Evolutionary conservation across 306 rosid species (phyloP), one percentile per base, ranked within the genome.

Genomic region (Malus fusca): DNA sequence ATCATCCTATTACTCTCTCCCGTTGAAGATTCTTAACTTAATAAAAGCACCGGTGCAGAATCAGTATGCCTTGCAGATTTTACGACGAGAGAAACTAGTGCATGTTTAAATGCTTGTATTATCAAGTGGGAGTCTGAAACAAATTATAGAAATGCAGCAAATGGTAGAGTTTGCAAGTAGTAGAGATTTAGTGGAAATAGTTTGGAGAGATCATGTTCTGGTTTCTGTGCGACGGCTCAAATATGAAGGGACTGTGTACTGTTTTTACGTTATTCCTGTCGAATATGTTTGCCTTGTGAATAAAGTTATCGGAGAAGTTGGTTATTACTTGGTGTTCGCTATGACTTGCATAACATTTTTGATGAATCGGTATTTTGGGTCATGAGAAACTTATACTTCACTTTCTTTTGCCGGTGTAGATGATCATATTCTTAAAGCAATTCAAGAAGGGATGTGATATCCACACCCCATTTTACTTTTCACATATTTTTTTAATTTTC

Each of bases 1-100:
- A 81, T 92, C 85, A 84, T 95, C 80, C 91, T 95, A n/a, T 42
- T 92, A 69, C 90, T 79, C 64, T 64, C 84, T 64, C 97, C 92
- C 4, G 78, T 82, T 56, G 80, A 82, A 79, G 82, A 66, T 80
- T 82, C 80, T 42, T 81, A 75, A 69, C 63, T 22, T 67, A 40
- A 55, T 67, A n/a, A 55, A 75, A n/a, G 35, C 23, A 18, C 7
- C 2, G 33, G 33, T 55, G 37, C 66, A 22, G 72, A 37, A 56
- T 67, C 40, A 31, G 8, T 9, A 18, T 40, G 46, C 33, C 22
- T 46, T 19, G 23, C 51, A 69, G 60, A 74, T 73, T 15, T 23
- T 4, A 18, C 55, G 35, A 12, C 25, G 5, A 72, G 40, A 72
- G 25, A 37, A 37, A 22, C 37, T 7, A 4, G 28, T 35, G 11